A percentile compares a stretch with the other conserved stretches of the same genome.
Conservation (phyloP, 352 stramenopile species). For the Hyaloperonospora brassicae region DNA sequence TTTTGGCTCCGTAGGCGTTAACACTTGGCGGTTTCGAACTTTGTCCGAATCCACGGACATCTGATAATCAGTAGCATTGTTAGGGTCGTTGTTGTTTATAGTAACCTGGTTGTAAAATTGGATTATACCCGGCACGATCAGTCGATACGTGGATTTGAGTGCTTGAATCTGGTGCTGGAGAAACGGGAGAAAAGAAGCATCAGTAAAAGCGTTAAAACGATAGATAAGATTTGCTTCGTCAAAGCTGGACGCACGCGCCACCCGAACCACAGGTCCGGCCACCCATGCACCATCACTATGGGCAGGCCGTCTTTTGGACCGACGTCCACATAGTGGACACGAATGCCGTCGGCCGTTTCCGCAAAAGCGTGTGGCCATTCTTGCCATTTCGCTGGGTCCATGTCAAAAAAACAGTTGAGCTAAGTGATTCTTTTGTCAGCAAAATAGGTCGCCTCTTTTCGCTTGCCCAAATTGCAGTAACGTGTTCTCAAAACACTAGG, state of each 20-base stretch:
- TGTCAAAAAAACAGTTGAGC: no score
- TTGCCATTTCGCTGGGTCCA: conserved; percentile 3
- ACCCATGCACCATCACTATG: conserved; percentile 63
- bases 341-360: conserved; percentile 26
- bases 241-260: conserved; percentile 32
- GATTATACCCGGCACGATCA: conserved; percentile 33
- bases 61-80: conserved; percentile 7
- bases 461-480: no score
- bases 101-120: background rate
- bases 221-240: no score
- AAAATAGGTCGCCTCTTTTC: no score
- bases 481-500: no score
- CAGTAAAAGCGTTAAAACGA: background rate
- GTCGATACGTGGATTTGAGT: conserved; percentile 16
- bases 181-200: background rate
- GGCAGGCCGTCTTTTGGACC: conserved; percentile 39
- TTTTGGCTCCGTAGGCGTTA: conserved; percentile 41
- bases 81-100: background rate
- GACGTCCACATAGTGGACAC: conserved; percentile 53
- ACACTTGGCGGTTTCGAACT: conserved; percentile 34
- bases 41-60: conserved; percentile 47
- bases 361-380: conserved; percentile 32
- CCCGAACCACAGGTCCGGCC: conserved; percentile 69
- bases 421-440: no score
- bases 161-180: conserved; percentile 40